Conservation (phyloP, 176 grass and related monocot species). For the Zizania latifolia region DNA sequence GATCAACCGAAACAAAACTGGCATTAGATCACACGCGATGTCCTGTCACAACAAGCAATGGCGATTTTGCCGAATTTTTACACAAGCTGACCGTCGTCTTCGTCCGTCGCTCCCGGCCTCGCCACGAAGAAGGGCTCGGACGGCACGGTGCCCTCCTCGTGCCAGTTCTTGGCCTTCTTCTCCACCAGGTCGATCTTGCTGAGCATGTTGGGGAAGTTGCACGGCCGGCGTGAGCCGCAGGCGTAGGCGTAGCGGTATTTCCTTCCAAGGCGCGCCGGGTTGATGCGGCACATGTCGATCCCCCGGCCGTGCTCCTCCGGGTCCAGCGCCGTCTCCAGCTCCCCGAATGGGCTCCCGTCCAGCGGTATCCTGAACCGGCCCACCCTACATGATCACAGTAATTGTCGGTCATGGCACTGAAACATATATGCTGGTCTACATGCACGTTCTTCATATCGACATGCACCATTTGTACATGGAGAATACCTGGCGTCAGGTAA, state of each 20-base stretch:
- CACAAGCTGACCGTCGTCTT: slow-evolving; percentile 68
- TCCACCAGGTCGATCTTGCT: slow-evolving; percentile 81
- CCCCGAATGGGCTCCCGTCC: slow-evolving; percentile 71
- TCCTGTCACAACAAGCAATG: too few species aligned
- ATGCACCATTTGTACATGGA: too few species aligned
- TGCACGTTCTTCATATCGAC: too few species aligned
- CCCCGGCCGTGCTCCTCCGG: slow-evolving; percentile 79
- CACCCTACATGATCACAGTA: slow-evolving; percentile 49
- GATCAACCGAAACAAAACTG: too few species aligned
- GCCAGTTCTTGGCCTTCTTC: slow-evolving; percentile 86
- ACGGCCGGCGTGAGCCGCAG: slow-evolving; percentile 76
- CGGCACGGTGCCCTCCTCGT: slow-evolving; percentile 83
- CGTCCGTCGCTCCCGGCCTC: slow-evolving; percentile 62
- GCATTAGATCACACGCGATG: too few species aligned
- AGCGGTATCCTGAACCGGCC: slow-evolving; percentile 88
- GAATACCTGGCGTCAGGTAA: slow-evolving; percentile 52
- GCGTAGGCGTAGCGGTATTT: slow-evolving; percentile 79
- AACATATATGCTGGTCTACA: too few species aligned
- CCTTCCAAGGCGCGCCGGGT: slow-evolving; percentile 70
- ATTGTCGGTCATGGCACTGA: too few species aligned
- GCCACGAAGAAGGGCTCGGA: slow-evolving; percentile 90
- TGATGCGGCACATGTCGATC: slow-evolving; percentile 98
- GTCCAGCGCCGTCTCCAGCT: slow-evolving; percentile 64
- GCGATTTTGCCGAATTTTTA: too few species aligned
- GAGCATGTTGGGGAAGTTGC: slow-evolving; percentile 98